Conservation (phyloP, 306 rosid genomes). For the Coriaria nepalensis region DNA sequence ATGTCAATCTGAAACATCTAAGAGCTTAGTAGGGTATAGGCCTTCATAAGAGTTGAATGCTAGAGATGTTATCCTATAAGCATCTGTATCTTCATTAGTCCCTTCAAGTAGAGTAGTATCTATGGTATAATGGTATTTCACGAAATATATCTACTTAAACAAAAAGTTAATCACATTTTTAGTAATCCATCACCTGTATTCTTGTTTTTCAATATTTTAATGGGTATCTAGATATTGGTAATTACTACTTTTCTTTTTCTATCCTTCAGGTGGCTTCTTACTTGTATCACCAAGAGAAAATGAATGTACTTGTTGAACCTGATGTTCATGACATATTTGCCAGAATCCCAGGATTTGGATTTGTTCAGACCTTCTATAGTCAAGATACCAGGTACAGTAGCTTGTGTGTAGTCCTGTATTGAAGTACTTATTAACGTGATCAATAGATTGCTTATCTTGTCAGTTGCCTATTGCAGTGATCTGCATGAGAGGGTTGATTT, state of each 20-base stretch:
- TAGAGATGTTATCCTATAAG: no score
- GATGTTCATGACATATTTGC: slow-evolving; percentile 90
- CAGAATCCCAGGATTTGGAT: slow-evolving; percentile 92
- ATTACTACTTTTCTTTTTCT: slow-evolving; percentile 12
- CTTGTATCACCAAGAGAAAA: slow-evolving; percentile 74
- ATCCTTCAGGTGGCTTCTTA: slow-evolving; percentile 59
- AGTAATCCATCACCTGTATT: no score
- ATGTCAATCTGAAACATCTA: no score
- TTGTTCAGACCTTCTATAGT: slow-evolving; percentile 86
- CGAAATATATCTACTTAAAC: no score
- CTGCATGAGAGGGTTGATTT: slow-evolving; percentile 94
- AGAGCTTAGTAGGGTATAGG: no score
- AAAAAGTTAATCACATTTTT: no score
- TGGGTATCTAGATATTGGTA: slow-evolving; percentile 2
- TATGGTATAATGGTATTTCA: no score
- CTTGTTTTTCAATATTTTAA: no score
- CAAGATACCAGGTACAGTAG: slow-evolving; percentile 73
- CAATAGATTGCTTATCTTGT: slow-evolving; percentile 20
- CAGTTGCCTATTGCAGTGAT: slow-evolving; percentile 45
- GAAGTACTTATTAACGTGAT: slow-evolving; percentile 9
- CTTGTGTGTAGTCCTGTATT: slow-evolving; percentile 13
- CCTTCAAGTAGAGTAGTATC: no score
- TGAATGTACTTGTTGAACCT: slow-evolving; percentile 87
- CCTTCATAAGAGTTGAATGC: no score
- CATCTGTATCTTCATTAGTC: no score